Evolutionary conservation across 345 rosid species (phyloP), one percentile per base, ranked within the genome.

Genomic region (Syzygium aromaticum): DNA sequence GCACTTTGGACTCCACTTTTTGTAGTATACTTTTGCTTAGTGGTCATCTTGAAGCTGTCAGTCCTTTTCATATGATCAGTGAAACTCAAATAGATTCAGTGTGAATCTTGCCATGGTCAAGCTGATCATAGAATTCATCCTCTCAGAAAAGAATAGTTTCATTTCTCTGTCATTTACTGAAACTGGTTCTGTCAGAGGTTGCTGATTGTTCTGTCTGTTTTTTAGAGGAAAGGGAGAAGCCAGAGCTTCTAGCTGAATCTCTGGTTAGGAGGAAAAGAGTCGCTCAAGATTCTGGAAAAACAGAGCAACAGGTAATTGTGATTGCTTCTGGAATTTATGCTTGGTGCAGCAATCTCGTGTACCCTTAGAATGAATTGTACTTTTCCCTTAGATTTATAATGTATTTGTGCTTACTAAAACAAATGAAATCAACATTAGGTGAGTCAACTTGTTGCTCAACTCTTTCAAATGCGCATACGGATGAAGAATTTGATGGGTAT

Each of bases 401-500:
- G 49, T 54, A 17, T 54, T 43, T 10, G 11, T 73, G 57, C 38
- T 86, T 11, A 43, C 84, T 84, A 63, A 89, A 86, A 86, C 54
- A 59, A 86, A 28, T 88, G 77, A 78, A 85, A 73, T 86, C 73
- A n/a, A 89, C 89, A 84, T 84, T 46, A 96, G 99, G 99, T 98
- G 94, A 95, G 98, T 85, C 95, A 93, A 94, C 95, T 98, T 86
- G 97, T 96, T 84, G 99, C 99, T 88, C 99, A 96, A 91, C 95
- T 98, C 61, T 98, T 96, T 90, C 98, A 96, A 93, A 98, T 98
- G 98, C 96, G 98, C 84, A 95, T 94, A 54, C 93, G 92, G 14
- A 96, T 98, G 99, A 98, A 96, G 98, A 98, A 98, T 88, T 91
- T 98, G 89, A 95, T 96, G 98, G 96, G 98, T 84, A 94, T 92